phyloP scores from a whole-genome alignment of 768 basidiomycete species.

The Mycena haematopus region DNA sequence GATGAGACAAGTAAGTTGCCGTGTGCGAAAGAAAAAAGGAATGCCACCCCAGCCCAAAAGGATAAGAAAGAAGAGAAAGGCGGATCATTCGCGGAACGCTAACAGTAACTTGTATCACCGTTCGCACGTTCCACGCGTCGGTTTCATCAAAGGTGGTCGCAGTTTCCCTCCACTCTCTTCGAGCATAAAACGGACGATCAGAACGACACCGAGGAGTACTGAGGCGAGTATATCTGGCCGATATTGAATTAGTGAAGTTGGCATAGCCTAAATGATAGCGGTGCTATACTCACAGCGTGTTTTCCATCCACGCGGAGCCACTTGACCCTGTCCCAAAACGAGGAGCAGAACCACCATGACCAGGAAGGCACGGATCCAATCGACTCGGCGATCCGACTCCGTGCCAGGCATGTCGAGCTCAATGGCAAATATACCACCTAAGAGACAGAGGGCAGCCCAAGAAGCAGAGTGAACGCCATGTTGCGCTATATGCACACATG shows the following conservation, averaged over 20 bases:
- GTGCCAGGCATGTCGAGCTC: constrained; percentile 49
- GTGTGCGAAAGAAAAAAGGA: too few relatives aligned
- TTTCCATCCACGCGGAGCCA: constrained; percentile 63
- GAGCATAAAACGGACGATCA: constrained; percentile 70
- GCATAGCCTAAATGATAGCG: background rate
- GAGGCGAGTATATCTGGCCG: constrained; percentile 68
- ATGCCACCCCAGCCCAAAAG: constrained; percentile 40
- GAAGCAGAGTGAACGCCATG: constrained; percentile 60
- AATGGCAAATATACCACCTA: constrained; percentile 53
- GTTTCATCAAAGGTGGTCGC: constrained; percentile 70
- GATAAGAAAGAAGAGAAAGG: constrained; percentile 59
- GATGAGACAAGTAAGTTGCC: too few relatives aligned
- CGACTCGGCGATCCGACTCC: constrained; percentile 52
- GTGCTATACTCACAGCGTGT: constrained; percentile 40
- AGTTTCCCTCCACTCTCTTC: constrained; percentile 39
- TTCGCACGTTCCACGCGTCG: constrained; percentile 64
- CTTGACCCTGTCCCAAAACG: constrained; percentile 67
- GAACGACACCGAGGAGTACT: constrained; percentile 62
- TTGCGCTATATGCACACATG: constrained; percentile 27
- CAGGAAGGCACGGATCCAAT: constrained; percentile 78
- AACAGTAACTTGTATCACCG: constrained; percentile 66
- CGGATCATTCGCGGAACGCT: constrained; percentile 66
- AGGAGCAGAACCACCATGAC: constrained; percentile 72
- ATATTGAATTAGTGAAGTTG: background rate
- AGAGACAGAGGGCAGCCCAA: constrained; percentile 47